These are phyloP conservation scores for Ziziphus jujuba DNA, from an alignment of 306 rosid species.

Conservation along the genomic window DNA sequence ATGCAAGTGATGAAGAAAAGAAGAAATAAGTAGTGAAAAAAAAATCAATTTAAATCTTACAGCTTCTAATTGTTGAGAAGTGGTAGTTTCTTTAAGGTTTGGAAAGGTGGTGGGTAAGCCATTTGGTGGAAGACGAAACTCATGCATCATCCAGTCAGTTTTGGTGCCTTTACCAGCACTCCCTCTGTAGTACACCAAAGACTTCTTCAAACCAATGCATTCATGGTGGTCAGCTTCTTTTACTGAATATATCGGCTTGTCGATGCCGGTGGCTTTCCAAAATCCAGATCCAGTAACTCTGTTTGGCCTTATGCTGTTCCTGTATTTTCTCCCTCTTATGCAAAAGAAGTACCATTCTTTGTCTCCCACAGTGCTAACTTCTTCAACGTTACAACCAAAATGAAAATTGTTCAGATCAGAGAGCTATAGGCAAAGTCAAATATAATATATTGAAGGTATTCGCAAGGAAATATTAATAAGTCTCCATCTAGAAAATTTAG, in stretches of 20 bases:
- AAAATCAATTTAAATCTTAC: slow-evolving; percentile 44
- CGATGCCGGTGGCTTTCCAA: slow-evolving; percentile 92
- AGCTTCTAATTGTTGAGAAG: slow-evolving; percentile 51
- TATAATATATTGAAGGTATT: too few relatives aligned
- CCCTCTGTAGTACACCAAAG: slow-evolving; percentile 82
- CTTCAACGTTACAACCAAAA: neutral
- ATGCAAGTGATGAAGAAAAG: neutral
- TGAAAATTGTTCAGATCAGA: too few relatives aligned
- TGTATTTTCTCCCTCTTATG: slow-evolving; percentile 79
- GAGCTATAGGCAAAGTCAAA: too few relatives aligned
- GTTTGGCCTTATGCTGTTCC: slow-evolving; percentile 79
- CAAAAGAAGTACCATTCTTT: slow-evolving; percentile 76
- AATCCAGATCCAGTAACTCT: slow-evolving; percentile 77
- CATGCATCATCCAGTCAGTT: slow-evolving; percentile 99
- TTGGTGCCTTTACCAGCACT: slow-evolving; percentile 93
- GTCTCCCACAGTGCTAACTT: slow-evolving; percentile 47
- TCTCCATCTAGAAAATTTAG: too few relatives aligned
- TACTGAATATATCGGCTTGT: slow-evolving; percentile 52
- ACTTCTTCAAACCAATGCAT: slow-evolving; percentile 86
- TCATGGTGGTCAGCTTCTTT: slow-evolving; percentile 28
- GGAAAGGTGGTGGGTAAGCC: slow-evolving; percentile 9
- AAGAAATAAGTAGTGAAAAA: neutral
- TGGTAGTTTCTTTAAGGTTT: slow-evolving; percentile 16
- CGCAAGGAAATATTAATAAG: too few relatives aligned
- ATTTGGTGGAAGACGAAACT: slow-evolving; percentile 78